Percentiles rank a stretch among this genome's conserved stretches.
Conservation (phyloP, 768 basidiomycete species). For the Leucosporidium scottii region DNA sequence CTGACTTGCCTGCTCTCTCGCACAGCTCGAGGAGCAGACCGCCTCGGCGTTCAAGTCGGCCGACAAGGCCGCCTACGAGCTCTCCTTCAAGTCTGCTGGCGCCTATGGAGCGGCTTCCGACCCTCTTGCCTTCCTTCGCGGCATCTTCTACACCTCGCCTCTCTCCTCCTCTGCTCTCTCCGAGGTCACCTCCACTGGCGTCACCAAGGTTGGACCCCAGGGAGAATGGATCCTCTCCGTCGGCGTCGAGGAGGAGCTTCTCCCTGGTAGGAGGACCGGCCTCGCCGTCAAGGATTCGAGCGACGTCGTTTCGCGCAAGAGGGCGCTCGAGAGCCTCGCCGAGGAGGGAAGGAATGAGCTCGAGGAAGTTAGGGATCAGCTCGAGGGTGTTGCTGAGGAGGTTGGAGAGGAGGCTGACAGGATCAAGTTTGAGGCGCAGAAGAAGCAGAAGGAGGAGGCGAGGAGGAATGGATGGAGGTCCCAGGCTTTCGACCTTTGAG, state of each 20-base stretch:
- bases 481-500: conserved; percentile 19
- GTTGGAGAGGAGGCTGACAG: conserved; percentile 39
- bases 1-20: background rate
- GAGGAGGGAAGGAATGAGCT: conserved; percentile 34
- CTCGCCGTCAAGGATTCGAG: conserved; percentile 35
- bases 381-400: conserved; percentile 37
- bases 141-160: conserved; percentile 13
- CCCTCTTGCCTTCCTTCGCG: conserved; percentile 28
- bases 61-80: conserved; percentile 39
- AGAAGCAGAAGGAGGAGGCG: conserved; percentile 31
- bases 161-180: conserved; percentile 2
- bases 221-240: conserved; percentile 46
- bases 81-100: conserved; percentile 37
- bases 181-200: conserved; percentile 36
- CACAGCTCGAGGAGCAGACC: conserved; percentile 29
- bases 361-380: conserved; percentile 37
- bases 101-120: conserved; percentile 25
- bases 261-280: conserved; percentile 13
- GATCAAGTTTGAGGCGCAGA: conserved; percentile 36
- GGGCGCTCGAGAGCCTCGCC: conserved; percentile 39
- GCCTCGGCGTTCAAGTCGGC: conserved; percentile 23
- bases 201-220: conserved; percentile 44
- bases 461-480: conserved; percentile 19
- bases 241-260: conserved; percentile 44
- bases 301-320: conserved; percentile 38